phyloP scores from a whole-genome alignment of 2,329 filamentous ascomycete genomes.

The Xylariaceae sp. region DNA sequence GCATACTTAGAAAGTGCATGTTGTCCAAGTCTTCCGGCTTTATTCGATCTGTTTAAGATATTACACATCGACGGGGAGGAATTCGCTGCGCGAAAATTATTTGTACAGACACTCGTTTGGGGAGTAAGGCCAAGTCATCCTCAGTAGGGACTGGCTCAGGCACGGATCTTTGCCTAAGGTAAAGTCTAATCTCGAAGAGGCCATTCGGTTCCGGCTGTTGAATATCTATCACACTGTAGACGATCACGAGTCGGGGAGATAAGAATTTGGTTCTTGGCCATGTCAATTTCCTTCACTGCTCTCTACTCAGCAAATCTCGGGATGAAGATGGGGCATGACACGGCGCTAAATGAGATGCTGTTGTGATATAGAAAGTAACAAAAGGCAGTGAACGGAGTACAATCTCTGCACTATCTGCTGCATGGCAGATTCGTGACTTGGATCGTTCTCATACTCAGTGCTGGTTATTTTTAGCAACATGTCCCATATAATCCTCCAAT shows the following conservation, averaged over 20 bases:
- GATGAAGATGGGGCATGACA: background rate
- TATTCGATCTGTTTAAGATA: background rate
- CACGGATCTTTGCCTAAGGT: background rate
- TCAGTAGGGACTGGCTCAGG: background rate
- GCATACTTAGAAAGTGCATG: background rate
- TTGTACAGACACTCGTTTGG: background rate
- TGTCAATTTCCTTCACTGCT: background rate
- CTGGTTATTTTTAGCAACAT: background rate
- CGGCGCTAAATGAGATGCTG: background rate
- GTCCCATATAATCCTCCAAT: background rate
- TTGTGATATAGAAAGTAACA: background rate
- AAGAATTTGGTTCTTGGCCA: background rate
- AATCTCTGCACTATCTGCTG: background rate
- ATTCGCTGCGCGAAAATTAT: background rate
- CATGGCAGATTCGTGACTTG: background rate
- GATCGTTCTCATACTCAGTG: background rate
- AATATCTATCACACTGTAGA: background rate
- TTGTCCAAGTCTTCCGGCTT: background rate
- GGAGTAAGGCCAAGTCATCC: background rate
- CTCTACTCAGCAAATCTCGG: background rate
- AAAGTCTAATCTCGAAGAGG: background rate
- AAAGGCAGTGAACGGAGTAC: background rate
- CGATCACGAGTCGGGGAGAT: background rate
- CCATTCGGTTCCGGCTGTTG: background rate
- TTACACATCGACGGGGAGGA: background rate